A percentile compares a stretch with the other conserved stretches of the same genome.
These are phyloP conservation scores for Ceratobasidium sp. DNA, from an alignment of 1,284 basidiomycete genomes.

Conservation along the genomic window DNA sequence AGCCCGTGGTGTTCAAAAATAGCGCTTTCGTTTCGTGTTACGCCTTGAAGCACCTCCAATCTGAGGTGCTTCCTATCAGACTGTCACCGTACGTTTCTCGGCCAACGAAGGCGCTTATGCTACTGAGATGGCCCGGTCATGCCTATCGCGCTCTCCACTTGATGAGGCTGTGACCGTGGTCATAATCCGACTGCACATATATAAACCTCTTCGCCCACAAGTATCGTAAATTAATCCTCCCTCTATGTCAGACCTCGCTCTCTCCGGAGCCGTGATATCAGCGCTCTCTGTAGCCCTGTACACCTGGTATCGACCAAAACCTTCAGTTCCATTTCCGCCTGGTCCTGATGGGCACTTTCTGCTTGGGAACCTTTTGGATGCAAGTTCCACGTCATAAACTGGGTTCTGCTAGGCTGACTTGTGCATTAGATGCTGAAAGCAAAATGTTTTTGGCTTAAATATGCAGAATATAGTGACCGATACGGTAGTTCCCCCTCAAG, in stretches of 20 bases:
- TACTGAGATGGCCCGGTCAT: no score
- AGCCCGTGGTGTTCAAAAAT: no score
- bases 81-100: background rate
- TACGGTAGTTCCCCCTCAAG: slow-evolving; percentile 1
- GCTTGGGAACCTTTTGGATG: slow-evolving; percentile 17
- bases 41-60: no score
- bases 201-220: background rate
- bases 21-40: background rate
- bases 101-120: background rate
- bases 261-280: background rate
- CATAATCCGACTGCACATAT: background rate
- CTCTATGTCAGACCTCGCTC: slow-evolving; percentile 3
- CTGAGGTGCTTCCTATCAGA: background rate
- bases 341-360: slow-evolving; percentile 10
- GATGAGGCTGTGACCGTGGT: background rate
- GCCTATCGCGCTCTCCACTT: background rate
- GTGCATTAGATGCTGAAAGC: background rate
- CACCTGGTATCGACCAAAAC: background rate
- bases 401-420: background rate
- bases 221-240: background rate
- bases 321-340: slow-evolving; percentile 24
- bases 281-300: background rate
- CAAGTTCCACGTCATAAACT: background rate
- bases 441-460: background rate
- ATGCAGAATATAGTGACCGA: slow-evolving; percentile 2